A percentile compares a stretch with the other conserved stretches of the same genome.
Evolutionary conservation across 1,139 yeast species (phyloP).

Genomic region (Hemisphaericaspora lyxosophila): DNA sequence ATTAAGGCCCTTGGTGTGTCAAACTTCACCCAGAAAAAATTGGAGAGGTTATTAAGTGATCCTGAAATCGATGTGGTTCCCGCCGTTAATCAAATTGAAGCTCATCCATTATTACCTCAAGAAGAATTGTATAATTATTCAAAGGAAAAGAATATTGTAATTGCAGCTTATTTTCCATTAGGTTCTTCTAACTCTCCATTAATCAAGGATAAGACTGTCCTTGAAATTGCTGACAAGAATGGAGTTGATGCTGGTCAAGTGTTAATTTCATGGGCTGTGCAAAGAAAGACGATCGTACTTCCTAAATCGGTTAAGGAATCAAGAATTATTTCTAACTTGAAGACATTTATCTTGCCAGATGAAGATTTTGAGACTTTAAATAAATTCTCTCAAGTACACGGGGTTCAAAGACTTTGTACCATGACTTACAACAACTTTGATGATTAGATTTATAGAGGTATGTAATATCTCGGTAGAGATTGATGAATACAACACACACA

Average conservation of each 20-base stretch:
- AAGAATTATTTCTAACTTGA: constrained; percentile 35
- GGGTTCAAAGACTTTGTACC: constrained; percentile 29
- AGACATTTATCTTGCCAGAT: constrained; percentile 29
- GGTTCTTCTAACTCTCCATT: constrained; percentile 58
- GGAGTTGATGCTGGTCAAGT: constrained; percentile 44
- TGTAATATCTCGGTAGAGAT: too few relatives aligned
- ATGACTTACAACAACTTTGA: constrained; percentile 27
- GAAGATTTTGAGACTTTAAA: constrained; percentile 37
- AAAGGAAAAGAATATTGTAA: constrained; percentile 41
- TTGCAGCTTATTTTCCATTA: constrained; percentile 62
- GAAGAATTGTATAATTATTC: constrained; percentile 45
- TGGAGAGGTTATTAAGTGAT: constrained; percentile 47
- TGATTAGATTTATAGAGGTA: constrained; percentile 12
- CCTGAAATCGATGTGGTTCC: constrained; percentile 47
- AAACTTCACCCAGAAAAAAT: constrained; percentile 48
- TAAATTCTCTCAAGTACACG: constrained; percentile 29
- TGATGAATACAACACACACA: too few relatives aligned
- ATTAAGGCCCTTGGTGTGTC: constrained; percentile 62
- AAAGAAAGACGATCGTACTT: constrained; percentile 51
- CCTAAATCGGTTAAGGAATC: constrained; percentile 51
- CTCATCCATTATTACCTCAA: constrained; percentile 61
- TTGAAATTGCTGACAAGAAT: constrained; percentile 45
- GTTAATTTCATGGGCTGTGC: constrained; percentile 53
- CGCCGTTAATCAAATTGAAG: constrained; percentile 56
- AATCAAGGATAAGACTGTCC: constrained; percentile 40